These are phyloP conservation scores for Podospora fimiseda DNA, from an alignment of 495 filamentous ascomycete genomes.

Conservation along the genomic window DNA sequence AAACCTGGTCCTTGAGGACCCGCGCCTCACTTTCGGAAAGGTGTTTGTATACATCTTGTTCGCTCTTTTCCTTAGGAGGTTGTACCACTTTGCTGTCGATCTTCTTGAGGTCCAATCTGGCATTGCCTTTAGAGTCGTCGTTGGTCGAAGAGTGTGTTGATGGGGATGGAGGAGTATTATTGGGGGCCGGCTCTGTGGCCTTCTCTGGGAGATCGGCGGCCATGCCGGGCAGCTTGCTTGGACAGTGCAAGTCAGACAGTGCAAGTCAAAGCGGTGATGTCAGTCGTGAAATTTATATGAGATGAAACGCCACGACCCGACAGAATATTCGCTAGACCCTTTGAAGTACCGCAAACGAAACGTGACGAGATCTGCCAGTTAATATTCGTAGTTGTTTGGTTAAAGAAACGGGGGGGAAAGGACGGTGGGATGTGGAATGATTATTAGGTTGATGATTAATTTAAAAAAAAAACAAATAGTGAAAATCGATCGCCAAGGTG, in stretches of 20 bases:
- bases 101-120: constrained; percentile 30
- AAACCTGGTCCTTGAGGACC: constrained; percentile 65
- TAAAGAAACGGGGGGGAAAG: too few species aligned
- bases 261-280: not conserved
- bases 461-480: too few species aligned
- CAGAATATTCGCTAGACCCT: too few species aligned
- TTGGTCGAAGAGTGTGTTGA: not conserved
- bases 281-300: not conserved
- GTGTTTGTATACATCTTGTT: constrained; percentile 47
- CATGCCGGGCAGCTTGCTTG: not conserved
- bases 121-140: not conserved
- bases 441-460: too few species aligned
- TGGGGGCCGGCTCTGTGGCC: not conserved
- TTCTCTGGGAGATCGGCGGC: not conserved
- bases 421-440: too few species aligned
- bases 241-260: too few species aligned
- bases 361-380: too few species aligned
- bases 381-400: too few species aligned
- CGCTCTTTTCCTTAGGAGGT: constrained; percentile 27
- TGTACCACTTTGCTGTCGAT: constrained; percentile 44
- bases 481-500: too few species aligned
- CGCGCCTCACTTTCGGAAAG: constrained; percentile 55
- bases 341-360: too few species aligned
- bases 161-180: not conserved
- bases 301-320: too few species aligned